Evolutionary conservation across 2,329 filamentous ascomycete genomes (phyloP), one percentile per base, ranked within the genome.

Genomic region (Alternaria metachromatica): DNA sequence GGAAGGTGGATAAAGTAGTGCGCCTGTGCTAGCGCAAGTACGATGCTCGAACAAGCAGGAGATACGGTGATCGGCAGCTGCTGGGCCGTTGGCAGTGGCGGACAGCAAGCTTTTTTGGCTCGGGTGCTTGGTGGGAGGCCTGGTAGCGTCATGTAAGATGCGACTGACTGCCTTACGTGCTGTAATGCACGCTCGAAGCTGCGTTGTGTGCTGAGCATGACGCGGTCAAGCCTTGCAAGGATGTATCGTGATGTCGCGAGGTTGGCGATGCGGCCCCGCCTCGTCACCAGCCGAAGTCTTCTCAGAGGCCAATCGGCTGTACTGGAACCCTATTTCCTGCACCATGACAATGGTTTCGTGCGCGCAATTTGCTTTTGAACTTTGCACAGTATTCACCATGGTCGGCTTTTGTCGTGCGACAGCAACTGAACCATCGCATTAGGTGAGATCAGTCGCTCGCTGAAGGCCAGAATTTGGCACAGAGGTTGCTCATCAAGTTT

Each of bases 1-100:
- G 73, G 74, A 73, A 77, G 73, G 74, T 76, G 65, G 67, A 60
- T 67, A 66, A 64, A 60, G 63, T 60, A 68, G 61, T 57, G 55
- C 62, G 57, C 51, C 65, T 46, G 57, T 60, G 58, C 49, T 55
- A 66, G 45, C n/a, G 49, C 50, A 53, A 46, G 37, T 33, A 55
- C 37, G 60, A 62, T 57, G 54, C 74, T 72, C 48, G 30, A 76
- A 65, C 15, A 21, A 74, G 74, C 67, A 77, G 73, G 73, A 70
- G 72, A 66, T 23, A 58, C 46, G 60, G 58, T 55, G 66, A 74
- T 73, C 68, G 62, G 60, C 66, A 58, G 53, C 18, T 60, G 60
- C 59, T 64, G 63, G 58, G 56, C 60, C 62, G 57, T 64, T 59
- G 48, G 25, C 44, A 20, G 56, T 60, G 53, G 57, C 58, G 55